These are phyloP conservation scores for Clathrospora elynae DNA, from an alignment of 2,329 filamentous ascomycete species.

Conservation along the genomic window DNA sequence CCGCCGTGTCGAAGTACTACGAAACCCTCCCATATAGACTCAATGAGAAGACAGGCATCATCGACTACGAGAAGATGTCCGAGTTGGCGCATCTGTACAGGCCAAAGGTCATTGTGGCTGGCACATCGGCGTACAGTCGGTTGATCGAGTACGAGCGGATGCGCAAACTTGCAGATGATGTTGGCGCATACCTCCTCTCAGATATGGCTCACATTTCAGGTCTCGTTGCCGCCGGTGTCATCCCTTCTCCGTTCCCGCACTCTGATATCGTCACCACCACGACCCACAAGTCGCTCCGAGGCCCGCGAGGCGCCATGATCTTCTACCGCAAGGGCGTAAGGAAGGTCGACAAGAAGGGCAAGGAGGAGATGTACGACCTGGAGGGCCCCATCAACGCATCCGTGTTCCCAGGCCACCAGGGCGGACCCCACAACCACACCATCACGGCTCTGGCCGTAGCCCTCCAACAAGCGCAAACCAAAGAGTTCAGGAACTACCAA, in stretches of 20 bases:
- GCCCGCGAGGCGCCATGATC: conserved; percentile 98
- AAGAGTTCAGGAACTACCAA: conserved; percentile 94
- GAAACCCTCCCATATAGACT: conserved; percentile 98
- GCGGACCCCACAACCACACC: conserved; percentile 98
- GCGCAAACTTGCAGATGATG: conserved; percentile 91
- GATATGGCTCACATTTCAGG: conserved; percentile 99
- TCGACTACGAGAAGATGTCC: conserved; percentile 93
- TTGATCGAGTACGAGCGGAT: conserved; percentile 96
- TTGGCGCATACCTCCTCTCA: conserved; percentile 91
- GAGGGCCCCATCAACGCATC: conserved; percentile 98
- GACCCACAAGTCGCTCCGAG: conserved; percentile 98
- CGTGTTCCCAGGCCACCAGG: conserved; percentile 98
- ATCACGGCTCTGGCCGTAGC: conserved; percentile 96
- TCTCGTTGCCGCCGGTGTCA: conserved; percentile 88
- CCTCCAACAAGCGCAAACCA: conserved; percentile 86
- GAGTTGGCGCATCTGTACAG: conserved; percentile 90
- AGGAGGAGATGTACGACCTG: conserved; percentile 91
- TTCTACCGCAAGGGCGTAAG: conserved; percentile 98
- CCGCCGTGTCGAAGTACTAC: conserved; percentile 97
- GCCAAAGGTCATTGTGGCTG: conserved; percentile 93
- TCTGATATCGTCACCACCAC: conserved; percentile 98
- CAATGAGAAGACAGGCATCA: conserved; percentile 86
- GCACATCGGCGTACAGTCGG: conserved; percentile 97
- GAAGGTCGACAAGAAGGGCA: conserved; percentile 85
- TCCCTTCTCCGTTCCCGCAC: conserved; percentile 88